These are phyloP conservation scores for Boletus semigastroideus DNA, from an alignment of 1,284 basidiomycete genomes.

Conservation along the genomic window DNA sequence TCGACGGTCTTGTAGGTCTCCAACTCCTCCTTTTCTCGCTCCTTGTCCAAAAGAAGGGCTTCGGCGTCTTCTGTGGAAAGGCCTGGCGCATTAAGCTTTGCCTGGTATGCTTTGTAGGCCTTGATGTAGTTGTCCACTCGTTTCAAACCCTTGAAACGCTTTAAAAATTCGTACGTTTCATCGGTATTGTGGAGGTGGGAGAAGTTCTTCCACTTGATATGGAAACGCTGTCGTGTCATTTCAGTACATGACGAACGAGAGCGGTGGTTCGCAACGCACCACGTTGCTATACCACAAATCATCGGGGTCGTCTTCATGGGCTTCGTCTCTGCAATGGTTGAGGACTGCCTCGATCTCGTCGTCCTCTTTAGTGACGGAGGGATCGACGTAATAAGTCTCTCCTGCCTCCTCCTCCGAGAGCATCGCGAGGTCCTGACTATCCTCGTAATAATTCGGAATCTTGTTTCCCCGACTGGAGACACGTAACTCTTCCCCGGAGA, in stretches of 20 bases:
- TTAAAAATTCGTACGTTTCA: slow-evolving; percentile 93
- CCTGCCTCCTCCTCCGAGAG: slow-evolving; percentile 64
- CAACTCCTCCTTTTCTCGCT: slow-evolving; percentile 86
- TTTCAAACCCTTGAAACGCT: slow-evolving; percentile 92
- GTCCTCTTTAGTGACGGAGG: slow-evolving; percentile 61
- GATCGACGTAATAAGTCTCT: slow-evolving; percentile 54
- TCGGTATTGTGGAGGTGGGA: slow-evolving; percentile 96
- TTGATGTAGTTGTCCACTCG: slow-evolving; percentile 99
- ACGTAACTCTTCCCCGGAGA: slow-evolving; percentile 67
- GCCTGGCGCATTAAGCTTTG: slow-evolving; percentile 64
- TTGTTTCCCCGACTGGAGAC: slow-evolving; percentile 80
- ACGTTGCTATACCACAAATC: slow-evolving; percentile 86
- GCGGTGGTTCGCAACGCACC: slow-evolving; percentile 39
- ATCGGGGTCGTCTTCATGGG: slow-evolving; percentile 68
- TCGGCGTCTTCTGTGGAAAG: slow-evolving; percentile 89
- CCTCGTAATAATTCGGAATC: slow-evolving; percentile 84
- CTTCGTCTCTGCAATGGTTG: slow-evolving; percentile 80
- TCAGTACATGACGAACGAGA: not conserved
- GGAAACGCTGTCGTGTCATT: slow-evolving; percentile 67
- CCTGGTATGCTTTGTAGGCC: slow-evolving; percentile 73
- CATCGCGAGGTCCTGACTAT: slow-evolving; percentile 79
- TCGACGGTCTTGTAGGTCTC: slow-evolving; percentile 94
- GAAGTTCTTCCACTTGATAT: slow-evolving; percentile 96
- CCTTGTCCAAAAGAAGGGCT: slow-evolving; percentile 84
- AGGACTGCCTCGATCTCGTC: slow-evolving; percentile 91